Percentiles rank a stretch among this genome's conserved stretches.
Evolutionary conservation across 352 stramenopile genomes (phyloP).

Genomic region (Plasmopara viticola): DNA sequence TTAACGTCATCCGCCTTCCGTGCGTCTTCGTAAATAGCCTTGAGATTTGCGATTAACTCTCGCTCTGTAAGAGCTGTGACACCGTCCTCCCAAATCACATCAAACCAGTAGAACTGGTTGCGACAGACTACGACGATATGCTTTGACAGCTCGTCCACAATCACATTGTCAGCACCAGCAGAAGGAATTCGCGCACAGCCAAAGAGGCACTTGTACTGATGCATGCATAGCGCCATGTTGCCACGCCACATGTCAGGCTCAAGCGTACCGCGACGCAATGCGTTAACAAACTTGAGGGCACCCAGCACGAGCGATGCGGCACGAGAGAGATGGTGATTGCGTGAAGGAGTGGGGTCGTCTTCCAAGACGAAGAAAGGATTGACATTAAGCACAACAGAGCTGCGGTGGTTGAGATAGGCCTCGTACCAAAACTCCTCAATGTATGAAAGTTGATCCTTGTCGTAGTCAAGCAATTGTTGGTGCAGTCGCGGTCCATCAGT

Average conservation of each 20-base stretch:
- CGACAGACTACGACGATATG: conserved; percentile 92
- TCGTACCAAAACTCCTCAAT: conserved; percentile 96
- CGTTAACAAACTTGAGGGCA: conserved; percentile 89
- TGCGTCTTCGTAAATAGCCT: conserved; percentile 85
- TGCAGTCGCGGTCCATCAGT: conserved; percentile 72
- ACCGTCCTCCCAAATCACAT: conserved; percentile 83
- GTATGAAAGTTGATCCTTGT: conserved; percentile 67
- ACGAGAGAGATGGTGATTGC: conserved; percentile 87
- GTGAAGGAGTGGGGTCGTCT: conserved; percentile 78
- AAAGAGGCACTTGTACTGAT: conserved; percentile 93
- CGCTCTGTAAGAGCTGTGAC: conserved; percentile 86
- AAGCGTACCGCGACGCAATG: conserved; percentile 86
- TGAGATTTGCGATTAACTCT: conserved; percentile 88
- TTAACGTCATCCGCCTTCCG: conserved; percentile 52
- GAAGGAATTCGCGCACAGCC: conserved; percentile 83
- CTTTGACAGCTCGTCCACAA: conserved; percentile 76
- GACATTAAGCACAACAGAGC: conserved; percentile 92
- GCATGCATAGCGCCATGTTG: conserved; percentile 91
- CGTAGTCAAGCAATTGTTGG: conserved; percentile 62
- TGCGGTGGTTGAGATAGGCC: conserved; percentile 90
- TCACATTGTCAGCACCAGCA: conserved; percentile 58
- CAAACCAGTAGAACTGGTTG: conserved; percentile 96
- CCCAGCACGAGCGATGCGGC: conserved; percentile 88
- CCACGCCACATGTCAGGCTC: conserved; percentile 87
- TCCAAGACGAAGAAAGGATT: conserved; percentile 96